Evolutionary conservation across 2,329 filamentous ascomycete genomes (phyloP).

Genomic region (Chaetomiaceae sp.): DNA sequence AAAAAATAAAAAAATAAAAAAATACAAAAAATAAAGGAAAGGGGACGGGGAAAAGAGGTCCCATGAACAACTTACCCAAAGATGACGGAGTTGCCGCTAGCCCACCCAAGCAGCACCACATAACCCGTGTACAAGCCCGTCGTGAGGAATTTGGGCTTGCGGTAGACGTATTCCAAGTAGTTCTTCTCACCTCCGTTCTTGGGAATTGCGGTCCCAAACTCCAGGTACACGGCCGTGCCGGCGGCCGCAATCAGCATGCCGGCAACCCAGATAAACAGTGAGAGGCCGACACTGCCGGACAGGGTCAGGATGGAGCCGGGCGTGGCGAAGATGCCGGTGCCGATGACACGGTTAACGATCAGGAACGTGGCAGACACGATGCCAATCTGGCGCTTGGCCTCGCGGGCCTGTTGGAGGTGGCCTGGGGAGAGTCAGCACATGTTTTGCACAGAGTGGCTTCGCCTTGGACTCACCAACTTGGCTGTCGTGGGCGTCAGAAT

Average conservation of each 20-base stretch:
- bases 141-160: constrained; percentile 55
- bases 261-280: constrained; percentile 59
- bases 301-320: constrained; percentile 54
- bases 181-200: constrained; percentile 64
- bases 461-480: constrained; percentile 10
- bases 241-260: constrained; percentile 59
- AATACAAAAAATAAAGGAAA: neutral
- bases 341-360: constrained; percentile 63
- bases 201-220: constrained; percentile 62
- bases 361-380: constrained; percentile 52
- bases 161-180: constrained; percentile 62
- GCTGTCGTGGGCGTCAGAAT: neutral
- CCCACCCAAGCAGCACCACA: constrained; percentile 61
- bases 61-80: constrained; percentile 37
- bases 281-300: constrained; percentile 57
- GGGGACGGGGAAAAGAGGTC: neutral
- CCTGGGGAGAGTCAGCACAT: constrained; percentile 20
- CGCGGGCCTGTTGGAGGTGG: constrained; percentile 37
- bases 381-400: constrained; percentile 53
- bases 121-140: constrained; percentile 59
- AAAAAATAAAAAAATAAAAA: too few species aligned
- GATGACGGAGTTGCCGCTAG: constrained; percentile 62
- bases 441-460: too few species aligned
- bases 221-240: constrained; percentile 61
- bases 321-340: constrained; percentile 64